These are phyloP conservation scores for Citeromyces siamensis DNA, from an alignment of 1,139 yeast species.

Conservation along the genomic window DNA sequence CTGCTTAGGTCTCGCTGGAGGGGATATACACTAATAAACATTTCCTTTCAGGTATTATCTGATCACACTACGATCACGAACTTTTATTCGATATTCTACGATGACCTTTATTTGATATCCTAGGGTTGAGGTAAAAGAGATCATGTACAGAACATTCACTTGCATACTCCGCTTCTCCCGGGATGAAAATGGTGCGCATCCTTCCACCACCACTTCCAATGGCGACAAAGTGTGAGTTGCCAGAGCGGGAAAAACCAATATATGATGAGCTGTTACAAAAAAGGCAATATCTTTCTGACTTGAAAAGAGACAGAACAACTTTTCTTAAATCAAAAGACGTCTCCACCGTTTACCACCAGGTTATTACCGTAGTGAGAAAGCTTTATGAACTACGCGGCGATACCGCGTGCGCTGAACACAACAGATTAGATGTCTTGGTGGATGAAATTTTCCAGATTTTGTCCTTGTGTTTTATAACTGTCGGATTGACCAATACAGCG, in stretches of 20 bases:
- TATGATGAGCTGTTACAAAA: conserved; percentile 33
- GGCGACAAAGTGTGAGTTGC: conserved; percentile 19
- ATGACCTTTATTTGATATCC: no score
- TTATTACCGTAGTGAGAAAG: conserved; percentile 36
- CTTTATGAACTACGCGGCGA: conserved; percentile 20
- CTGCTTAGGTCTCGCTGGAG: not conserved
- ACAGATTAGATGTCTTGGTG: conserved; percentile 51
- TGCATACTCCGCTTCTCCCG: conserved; percentile 1
- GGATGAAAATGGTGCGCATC: not conserved
- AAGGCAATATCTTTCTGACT: conserved; percentile 34
- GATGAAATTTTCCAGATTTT: conserved; percentile 85
- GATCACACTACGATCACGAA: no score
- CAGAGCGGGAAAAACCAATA: conserved; percentile 38
- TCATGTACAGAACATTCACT: conserved; percentile 2
- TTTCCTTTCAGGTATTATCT: no score
- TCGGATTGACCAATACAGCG: conserved; percentile 80
- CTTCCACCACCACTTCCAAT: conserved; percentile 2
- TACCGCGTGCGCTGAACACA: conserved; percentile 10
- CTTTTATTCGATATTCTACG: no score
- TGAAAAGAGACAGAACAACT: conserved; percentile 53
- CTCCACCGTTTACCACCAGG: conserved; percentile 37
- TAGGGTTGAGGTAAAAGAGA: no score
- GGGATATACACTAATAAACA: not conserved
- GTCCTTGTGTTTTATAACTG: conserved; percentile 78
- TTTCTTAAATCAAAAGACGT: conserved; percentile 57